These are phyloP conservation scores for Epichloe baconii DNA, from an alignment of 2,329 filamentous ascomycete genomes.

Conservation along the genomic window DNA sequence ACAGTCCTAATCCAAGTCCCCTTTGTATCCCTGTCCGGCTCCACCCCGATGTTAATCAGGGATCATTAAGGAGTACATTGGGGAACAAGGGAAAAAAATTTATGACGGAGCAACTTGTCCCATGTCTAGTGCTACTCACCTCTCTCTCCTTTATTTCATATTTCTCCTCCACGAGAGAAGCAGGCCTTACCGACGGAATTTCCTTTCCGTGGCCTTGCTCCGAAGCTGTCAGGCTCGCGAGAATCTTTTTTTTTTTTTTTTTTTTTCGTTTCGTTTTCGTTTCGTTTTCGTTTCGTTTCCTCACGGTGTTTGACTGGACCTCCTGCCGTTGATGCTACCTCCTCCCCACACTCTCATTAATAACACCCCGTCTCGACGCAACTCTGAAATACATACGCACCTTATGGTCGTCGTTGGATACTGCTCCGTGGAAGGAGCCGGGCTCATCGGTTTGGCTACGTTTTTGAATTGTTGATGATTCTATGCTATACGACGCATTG, in stretches of 20 bases:
- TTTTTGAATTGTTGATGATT: slow-evolving; percentile 1
- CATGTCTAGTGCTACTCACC: slow-evolving; percentile 3
- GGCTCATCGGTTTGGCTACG: not conserved
- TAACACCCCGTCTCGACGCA: not conserved
- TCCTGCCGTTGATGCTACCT: not conserved
- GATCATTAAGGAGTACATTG: slow-evolving; percentile 3
- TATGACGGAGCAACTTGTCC: slow-evolving; percentile 8
- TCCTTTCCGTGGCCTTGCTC: not conserved
- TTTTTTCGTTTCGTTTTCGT: not conserved
- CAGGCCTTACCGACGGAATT: not conserved
- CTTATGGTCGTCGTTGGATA: slow-evolving; percentile 3
- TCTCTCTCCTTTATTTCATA: not conserved
- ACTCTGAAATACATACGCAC: not conserved
- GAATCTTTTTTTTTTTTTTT: not conserved
- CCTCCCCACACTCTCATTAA: not conserved
- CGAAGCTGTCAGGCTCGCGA: not conserved
- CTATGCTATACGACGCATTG: not conserved
- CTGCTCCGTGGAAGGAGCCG: slow-evolving; percentile 6
- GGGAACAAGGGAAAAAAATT: slow-evolving; percentile 2
- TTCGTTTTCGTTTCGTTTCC: not conserved
- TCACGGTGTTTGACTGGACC: not conserved
- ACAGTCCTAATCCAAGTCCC: not conserved
- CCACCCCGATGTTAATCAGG: slow-evolving; percentile 12
- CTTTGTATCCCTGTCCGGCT: slow-evolving; percentile 7
- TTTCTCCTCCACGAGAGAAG: slow-evolving; percentile 1